Conservation (phyloP, 495 filamentous ascomycete species). For the Neurospora africana region DNA sequence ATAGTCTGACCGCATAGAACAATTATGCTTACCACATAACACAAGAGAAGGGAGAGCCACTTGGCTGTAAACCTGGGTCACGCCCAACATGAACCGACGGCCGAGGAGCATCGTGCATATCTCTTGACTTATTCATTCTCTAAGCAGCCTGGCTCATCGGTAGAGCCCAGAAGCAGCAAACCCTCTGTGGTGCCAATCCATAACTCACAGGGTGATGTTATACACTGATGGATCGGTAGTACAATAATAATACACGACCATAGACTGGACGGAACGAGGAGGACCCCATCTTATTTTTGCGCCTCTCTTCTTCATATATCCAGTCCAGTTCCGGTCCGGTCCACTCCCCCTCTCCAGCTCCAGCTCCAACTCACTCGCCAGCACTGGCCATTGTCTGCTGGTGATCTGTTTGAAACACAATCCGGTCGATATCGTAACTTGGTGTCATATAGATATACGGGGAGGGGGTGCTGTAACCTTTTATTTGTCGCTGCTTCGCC, state of each 20-base stretch:
- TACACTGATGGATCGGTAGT: slow-evolving; percentile 12
- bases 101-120: slow-evolving; percentile 1
- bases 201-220: neutral
- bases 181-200: neutral
- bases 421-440: neutral
- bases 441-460: neutral
- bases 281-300: neutral
- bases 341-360: neutral
- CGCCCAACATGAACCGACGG: neutral
- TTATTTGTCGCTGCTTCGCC: neutral
- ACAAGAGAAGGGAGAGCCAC: neutral
- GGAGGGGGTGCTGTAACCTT: neutral
- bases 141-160: neutral
- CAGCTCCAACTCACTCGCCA: neutral
- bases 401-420: neutral
- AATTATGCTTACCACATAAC: neutral
- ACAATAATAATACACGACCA: slow-evolving; percentile 7
- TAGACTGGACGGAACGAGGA: neutral
- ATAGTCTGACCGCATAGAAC: neutral
- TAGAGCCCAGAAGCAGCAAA: neutral
- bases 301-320: neutral
- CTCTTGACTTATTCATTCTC: neutral
- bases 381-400: neutral
- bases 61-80: neutral
- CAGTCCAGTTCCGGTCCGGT: neutral